These are phyloP conservation scores for Fusarium kyushuense DNA, from an alignment of 2,329 filamentous ascomycete genomes.

Conservation along the genomic window DNA sequence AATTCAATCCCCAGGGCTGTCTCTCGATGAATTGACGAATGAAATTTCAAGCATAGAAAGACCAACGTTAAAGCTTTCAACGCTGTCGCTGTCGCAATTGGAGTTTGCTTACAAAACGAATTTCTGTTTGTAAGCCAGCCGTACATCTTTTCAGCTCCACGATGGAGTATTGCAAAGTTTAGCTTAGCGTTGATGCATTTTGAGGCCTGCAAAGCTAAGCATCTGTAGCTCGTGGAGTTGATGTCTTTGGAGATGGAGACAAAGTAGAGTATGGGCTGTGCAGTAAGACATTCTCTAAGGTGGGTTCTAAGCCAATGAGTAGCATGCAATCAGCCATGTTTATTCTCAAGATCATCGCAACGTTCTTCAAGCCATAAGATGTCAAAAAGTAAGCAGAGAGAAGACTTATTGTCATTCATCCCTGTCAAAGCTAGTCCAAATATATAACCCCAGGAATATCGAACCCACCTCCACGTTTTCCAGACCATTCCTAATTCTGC, in stretches of 20 bases:
- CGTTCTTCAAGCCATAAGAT: neutral
- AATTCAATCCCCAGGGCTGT: neutral
- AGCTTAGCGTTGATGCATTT: constrained; percentile 14
- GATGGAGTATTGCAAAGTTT: constrained; percentile 5
- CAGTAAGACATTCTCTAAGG: neutral
- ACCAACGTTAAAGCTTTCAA: neutral
- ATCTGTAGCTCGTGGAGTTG: neutral
- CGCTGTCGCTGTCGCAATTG: neutral
- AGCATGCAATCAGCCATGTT: neutral
- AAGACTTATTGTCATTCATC: neutral
- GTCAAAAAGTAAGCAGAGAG: neutral
- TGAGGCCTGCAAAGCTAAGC: neutral
- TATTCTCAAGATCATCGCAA: neutral
- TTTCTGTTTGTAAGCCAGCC: neutral
- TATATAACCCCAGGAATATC: neutral
- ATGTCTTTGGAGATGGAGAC: neutral
- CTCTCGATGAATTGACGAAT: constrained; percentile 33
- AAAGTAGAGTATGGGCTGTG: neutral
- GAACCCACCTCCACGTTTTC: constrained; percentile 6
- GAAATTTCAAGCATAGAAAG: neutral
- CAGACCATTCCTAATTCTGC: constrained; percentile 40
- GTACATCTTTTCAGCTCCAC: neutral
- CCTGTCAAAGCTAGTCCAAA: neutral
- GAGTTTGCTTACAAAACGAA: constrained; percentile 1
- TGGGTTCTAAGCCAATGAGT: neutral